These are phyloP conservation scores for Mucor sp. DNA, from an alignment of 371 early-diverging fungal genomes.

Conservation along the genomic window DNA sequence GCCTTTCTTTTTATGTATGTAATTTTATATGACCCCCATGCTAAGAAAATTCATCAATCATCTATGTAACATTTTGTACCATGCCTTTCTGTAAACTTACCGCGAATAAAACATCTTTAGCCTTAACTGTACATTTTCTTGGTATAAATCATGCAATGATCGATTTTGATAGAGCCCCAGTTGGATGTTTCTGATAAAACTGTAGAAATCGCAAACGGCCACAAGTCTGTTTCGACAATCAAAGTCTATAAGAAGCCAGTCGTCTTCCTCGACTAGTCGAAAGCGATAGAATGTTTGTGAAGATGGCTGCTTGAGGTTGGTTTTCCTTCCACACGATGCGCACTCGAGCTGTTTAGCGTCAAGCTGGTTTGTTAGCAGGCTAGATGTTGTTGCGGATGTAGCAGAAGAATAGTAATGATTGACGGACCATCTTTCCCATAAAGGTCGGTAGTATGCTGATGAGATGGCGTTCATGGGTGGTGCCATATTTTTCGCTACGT, in stretches of 20 bases:
- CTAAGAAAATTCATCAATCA: neutral
- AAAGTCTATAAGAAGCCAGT: conserved; percentile 21
- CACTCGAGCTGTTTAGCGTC: neutral
- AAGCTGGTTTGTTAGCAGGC: neutral
- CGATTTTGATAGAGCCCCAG: conserved; percentile 49
- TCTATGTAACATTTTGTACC: neutral
- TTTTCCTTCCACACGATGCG: conserved; percentile 6
- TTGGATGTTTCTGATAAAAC: conserved; percentile 80
- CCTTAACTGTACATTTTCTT: conserved; percentile 2
- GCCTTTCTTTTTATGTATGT: neutral
- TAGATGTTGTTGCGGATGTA: neutral
- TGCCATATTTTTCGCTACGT: neutral
- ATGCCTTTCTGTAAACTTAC: neutral
- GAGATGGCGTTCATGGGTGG: neutral
- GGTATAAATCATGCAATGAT: neutral
- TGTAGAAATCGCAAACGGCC: conserved; percentile 89
- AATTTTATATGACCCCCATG: conserved; percentile 2
- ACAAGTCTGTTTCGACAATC: conserved; percentile 73
- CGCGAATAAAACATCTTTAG: conserved; percentile 10
- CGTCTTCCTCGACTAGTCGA: conserved; percentile 18
- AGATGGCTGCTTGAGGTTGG: neutral
- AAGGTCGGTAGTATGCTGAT: conserved; percentile 1
- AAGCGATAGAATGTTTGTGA: conserved; percentile 12
- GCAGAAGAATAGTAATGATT: neutral
- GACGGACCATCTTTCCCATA: conserved; percentile 14